Evolutionary conservation across 345 rosid genomes (phyloP), one percentile per base, ranked within the genome.

Genomic region (Populus nigra): DNA sequence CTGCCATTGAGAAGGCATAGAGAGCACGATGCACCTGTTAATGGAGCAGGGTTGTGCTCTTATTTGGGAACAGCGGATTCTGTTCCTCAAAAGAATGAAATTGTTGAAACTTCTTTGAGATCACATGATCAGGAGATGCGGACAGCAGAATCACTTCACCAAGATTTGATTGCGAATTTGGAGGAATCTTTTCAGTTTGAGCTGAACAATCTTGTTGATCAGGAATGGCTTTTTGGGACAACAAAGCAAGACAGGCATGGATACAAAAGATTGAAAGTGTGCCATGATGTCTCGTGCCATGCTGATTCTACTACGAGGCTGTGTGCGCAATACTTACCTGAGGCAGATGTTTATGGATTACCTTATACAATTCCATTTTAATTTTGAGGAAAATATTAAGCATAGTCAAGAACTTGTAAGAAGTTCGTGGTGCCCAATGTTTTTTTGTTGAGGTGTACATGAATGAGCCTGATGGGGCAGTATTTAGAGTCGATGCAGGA

Each of bases 361-460:
- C 98, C 99, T 0, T 93, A 81, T 23, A 75, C 97, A 7, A 73
- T 89, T 22, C 92, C 89, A 1, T 91, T 90, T 25, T 94, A 62
- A 77, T 53, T 45, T 45, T 13, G 5, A 49, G 41, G 8, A 18
- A 41, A 39, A 13, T 33, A 33, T 33, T 22, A 1, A 17, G 55
- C 55, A 17, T 49, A 16, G 55, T 5, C 22, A 17, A 49, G 55
- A 16, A 49, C 55, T 49, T 17, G 3, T 36, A 16, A 49, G 55
- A 5, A 33, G 35, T 49, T 49, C 55, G 6, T 17, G 55, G 22
- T 17, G 55, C 22, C 22, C 1, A 17, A 7, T 16, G 22, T 6
- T 16, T 49, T 49, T 17, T 49, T 5, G 22, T 16, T 5, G 7
- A 49, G 55, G 55, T 49, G 22, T 17, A 22, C 55, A 49, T 49